A percentile compares a stretch with the other conserved stretches of the same genome.
These are phyloP conservation scores for Macadamia tetraphylla DNA, from an alignment of 164 flowering plant species.

Conservation along the genomic window DNA sequence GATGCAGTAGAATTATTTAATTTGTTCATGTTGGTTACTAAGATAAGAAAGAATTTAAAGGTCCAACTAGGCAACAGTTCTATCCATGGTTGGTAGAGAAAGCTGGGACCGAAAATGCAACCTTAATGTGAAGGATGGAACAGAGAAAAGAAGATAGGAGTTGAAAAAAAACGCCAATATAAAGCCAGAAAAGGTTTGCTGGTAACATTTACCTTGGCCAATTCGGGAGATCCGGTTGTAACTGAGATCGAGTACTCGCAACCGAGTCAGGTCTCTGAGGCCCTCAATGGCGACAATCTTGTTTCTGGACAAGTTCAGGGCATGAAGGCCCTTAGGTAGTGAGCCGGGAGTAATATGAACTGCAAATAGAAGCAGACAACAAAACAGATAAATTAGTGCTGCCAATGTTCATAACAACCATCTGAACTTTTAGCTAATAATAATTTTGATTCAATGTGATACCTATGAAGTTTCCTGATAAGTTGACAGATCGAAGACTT, in stretches of 20 bases:
- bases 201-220: conserved; percentile 61
- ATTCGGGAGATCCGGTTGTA: conserved; percentile 78
- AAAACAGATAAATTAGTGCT: neutral
- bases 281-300: conserved; percentile 83
- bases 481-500: conserved; percentile 72
- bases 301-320: conserved; percentile 81
- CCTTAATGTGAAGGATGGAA: too few relatives aligned
- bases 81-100: too few relatives aligned
- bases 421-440: neutral
- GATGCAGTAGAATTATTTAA: too few relatives aligned
- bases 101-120: too few relatives aligned
- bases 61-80: too few relatives aligned
- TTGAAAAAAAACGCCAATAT: too few relatives aligned
- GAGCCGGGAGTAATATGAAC: conserved; percentile 71
- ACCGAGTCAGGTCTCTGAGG: conserved; percentile 67
- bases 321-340: conserved; percentile 85
- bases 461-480: conserved; percentile 86
- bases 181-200: neutral
- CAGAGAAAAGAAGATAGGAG: too few relatives aligned
- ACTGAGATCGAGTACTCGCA: conserved; percentile 84
- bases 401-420: neutral
- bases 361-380: conserved; percentile 33
- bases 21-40: too few relatives aligned
- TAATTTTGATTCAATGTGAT: conserved; percentile 2
- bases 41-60: too few relatives aligned